These are phyloP conservation scores for Ceratobasidium sp. DNA, from an alignment of 1,284 basidiomycete genomes.

Conservation along the genomic window DNA sequence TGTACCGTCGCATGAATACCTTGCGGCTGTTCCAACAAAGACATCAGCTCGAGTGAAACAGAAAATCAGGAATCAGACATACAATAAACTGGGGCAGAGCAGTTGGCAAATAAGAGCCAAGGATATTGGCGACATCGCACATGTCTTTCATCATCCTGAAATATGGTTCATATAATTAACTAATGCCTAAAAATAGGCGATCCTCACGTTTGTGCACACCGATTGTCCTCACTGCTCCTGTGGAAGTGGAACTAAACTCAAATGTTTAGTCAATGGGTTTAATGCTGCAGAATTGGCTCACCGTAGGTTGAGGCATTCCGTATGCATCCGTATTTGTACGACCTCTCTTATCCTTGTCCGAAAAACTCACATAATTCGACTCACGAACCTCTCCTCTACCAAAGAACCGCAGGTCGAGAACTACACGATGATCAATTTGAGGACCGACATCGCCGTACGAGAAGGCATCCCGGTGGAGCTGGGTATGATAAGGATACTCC, in stretches of 20 bases:
- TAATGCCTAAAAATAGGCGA: background rate
- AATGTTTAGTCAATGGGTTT: background rate
- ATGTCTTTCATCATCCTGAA: constrained; percentile 51
- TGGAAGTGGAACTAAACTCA: background rate
- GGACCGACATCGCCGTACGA: constrained; percentile 55
- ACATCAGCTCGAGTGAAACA: background rate
- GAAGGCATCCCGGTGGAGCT: constrained; percentile 59
- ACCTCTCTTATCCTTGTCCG: constrained; percentile 35
- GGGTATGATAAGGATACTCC: constrained; percentile 54
- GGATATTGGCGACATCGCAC: constrained; percentile 26
- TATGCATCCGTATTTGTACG: constrained; percentile 54
- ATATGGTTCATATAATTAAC: constrained; percentile 6
- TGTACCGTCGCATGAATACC: constrained; percentile 10
- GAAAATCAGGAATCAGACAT: background rate
- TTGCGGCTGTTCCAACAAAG: background rate
- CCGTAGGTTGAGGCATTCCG: constrained; percentile 60
- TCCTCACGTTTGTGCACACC: background rate
- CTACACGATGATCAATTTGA: constrained; percentile 52
- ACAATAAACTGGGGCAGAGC: constrained; percentile 33
- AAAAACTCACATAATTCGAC: constrained; percentile 54
- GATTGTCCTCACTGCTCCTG: constrained; percentile 3
- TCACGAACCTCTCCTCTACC: constrained; percentile 48
- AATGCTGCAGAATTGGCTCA: background rate
- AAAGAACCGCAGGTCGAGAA: constrained; percentile 54
- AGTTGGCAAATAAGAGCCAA: constrained; percentile 39